Conservation (phyloP, 164 flowering plant species). For the Magnolia kwangsiensis region DNA sequence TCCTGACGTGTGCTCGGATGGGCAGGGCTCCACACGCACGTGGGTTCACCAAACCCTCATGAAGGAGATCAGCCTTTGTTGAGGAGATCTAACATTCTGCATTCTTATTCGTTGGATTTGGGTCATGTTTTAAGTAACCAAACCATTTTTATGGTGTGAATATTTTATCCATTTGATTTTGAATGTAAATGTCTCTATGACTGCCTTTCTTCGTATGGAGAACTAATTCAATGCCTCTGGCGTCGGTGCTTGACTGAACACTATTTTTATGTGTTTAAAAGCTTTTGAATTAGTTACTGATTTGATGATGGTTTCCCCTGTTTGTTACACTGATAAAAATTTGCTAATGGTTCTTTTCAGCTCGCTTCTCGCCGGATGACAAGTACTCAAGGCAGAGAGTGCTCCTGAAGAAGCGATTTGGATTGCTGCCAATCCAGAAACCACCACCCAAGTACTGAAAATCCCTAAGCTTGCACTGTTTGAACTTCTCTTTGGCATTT, state of each 20-base stretch:
- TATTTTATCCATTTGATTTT: too few relatives aligned
- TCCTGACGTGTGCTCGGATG: too few relatives aligned
- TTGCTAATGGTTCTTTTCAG: conserved; percentile 38
- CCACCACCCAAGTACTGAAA: conserved; percentile 71
- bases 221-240: too few relatives aligned
- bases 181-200: too few relatives aligned
- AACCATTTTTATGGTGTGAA: too few relatives aligned
- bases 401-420: conserved; percentile 88
- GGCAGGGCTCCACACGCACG: too few relatives aligned
- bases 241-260: not conserved
- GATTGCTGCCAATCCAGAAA: conserved; percentile 81
- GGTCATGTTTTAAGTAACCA: too few relatives aligned
- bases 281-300: not conserved
- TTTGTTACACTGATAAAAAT: not conserved
- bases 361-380: conserved; percentile 97
- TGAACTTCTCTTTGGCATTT: not conserved
- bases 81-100: too few relatives aligned
- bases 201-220: too few relatives aligned
- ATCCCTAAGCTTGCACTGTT: not conserved
- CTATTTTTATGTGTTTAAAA: not conserved
- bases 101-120: too few relatives aligned
- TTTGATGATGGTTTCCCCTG: not conserved
- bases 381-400: conserved; percentile 89
- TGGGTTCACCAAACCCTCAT: too few relatives aligned
- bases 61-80: too few relatives aligned